Evolutionary conservation across 176 grass and related monocot species (phyloP).

Genomic region (Lolium rigidum): DNA sequence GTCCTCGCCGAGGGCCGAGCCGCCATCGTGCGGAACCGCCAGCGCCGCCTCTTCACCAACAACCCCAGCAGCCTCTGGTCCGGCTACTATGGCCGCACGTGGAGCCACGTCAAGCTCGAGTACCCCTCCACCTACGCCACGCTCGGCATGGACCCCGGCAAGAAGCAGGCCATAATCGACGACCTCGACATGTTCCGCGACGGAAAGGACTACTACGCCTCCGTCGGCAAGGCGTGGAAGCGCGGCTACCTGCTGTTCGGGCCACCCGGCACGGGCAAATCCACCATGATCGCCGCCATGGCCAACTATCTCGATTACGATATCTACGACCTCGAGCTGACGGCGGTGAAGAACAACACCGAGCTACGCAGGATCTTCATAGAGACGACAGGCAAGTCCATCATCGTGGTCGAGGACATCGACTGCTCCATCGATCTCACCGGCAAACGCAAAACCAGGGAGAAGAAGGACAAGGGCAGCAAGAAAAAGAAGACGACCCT

Average conservation of each 20-base stretch:
- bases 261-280: constrained; percentile 66
- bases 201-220: constrained; percentile 31
- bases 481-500: no score
- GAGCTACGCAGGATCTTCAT: constrained; percentile 27
- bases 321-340: constrained; percentile 52
- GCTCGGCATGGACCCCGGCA: constrained; percentile 12
- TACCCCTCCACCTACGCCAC: constrained; percentile 21
- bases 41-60: constrained; percentile 46
- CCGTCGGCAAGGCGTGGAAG: constrained; percentile 78
- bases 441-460: not conserved
- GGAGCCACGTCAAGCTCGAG: constrained; percentile 31
- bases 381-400: constrained; percentile 21
- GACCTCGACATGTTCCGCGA: constrained; percentile 27
- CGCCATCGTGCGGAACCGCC: constrained; percentile 26
- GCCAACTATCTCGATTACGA: constrained; percentile 80
- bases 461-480: not conserved
- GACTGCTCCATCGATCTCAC: constrained; percentile 33
- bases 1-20: constrained; percentile 40
- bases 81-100: not conserved
- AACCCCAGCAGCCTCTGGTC: not conserved
- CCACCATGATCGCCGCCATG: constrained; percentile 81
- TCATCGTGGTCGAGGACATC: constrained; percentile 28
- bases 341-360: constrained; percentile 23
- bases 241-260: constrained; percentile 61
- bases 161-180: not conserved